Percentiles rank a stretch among this genome's conserved stretches.
phyloP scores from a whole-genome alignment of 305 asterid species.

The Nicotiana rustica region DNA sequence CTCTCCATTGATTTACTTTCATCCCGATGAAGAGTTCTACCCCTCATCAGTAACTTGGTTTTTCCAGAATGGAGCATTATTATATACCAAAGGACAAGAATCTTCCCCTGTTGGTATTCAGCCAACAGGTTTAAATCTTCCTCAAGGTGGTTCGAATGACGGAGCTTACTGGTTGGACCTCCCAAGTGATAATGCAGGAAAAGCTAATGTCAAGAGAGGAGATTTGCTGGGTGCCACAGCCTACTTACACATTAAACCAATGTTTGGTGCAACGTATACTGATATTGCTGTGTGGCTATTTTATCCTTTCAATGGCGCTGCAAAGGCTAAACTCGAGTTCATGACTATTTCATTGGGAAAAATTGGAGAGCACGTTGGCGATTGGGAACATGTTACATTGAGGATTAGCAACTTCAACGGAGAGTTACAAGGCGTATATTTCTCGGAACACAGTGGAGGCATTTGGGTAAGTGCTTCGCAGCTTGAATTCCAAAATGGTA shows the following conservation, averaged over 20 bases:
- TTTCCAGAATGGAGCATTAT: conserved; percentile 38
- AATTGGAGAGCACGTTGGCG: conserved; percentile 44
- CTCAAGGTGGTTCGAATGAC: conserved; percentile 41
- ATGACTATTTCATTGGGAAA: conserved; percentile 31
- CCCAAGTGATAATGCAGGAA: conserved; percentile 30
- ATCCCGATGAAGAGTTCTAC: conserved; percentile 37
- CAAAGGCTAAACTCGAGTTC: conserved; percentile 38
- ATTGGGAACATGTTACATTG: conserved; percentile 46
- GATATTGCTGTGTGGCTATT: conserved; percentile 39
- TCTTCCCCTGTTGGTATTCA: conserved; percentile 34
- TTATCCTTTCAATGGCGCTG: conserved; percentile 42
- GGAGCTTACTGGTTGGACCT: conserved; percentile 43
- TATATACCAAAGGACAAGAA: conserved; percentile 38
- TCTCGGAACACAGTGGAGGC: conserved; percentile 39
- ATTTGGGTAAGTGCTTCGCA: conserved; percentile 31
- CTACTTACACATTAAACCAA: conserved; percentile 40
- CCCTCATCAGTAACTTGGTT: conserved; percentile 42
- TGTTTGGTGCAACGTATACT: conserved; percentile 32
- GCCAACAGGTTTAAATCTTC: conserved; percentile 41
- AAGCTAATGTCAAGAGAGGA: conserved; percentile 35
- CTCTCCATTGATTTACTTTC: conserved; percentile 41
- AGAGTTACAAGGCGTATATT: conserved; percentile 36
- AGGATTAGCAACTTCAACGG: conserved; percentile 40
- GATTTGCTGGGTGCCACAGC: conserved; percentile 29
- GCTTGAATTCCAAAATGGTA: conserved; percentile 35